Base-by-base conservation (phyloP, 768 basidiomycete genomes). In the Podaxis sp. region DNA sequence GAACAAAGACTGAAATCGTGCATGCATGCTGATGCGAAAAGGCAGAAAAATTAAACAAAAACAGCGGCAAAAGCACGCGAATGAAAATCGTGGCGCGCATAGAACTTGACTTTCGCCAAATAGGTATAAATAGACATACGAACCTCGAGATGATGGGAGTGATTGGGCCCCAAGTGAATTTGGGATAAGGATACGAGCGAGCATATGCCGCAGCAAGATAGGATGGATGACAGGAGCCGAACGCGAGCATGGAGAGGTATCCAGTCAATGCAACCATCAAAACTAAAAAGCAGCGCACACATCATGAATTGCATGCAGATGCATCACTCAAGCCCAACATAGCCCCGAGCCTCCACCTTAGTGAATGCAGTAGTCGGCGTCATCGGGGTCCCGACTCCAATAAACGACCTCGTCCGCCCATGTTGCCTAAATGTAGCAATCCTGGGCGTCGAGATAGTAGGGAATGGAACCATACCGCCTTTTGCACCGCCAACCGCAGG, bases 301-400 rank as follows among this genome's bases (percentile, higher is more conserved):
- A 46, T n/a, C n/a, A 17, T 19, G 43, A 46, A 19, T 8, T 19
- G 43, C 43, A 46, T 22, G 43, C 43, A 7, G 19, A 8, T 46
- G 8, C 33, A 43, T 63, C 66, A 73, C 67, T 82, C 78, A 53
- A 85, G 68, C 29, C 85, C 89, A 61, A 91, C 79, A 77, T 86
- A 91, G n/a, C 92, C 92, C 63, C 89, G 84, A 62, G 84, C 92
- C 70, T 94, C 92, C 57, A 94, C 91, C 66, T 87, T 88, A 13
- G 91, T 91, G 65, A 90, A 89, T 3, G 88, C 92, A 19, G 88
- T 90, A 7, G 92, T 94, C 11, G 92, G 90, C 27, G 88, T 88
- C 22, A 86, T 82, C 15, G 86, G 85, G 25, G 82, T 77, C 49
- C 85, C 84, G 8, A 93, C 67, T 22, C 88, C 87, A 71, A 93